Evolutionary conservation across 176 grass and related monocot species (phyloP).

Genomic region (Coix lacrymajobi): DNA sequence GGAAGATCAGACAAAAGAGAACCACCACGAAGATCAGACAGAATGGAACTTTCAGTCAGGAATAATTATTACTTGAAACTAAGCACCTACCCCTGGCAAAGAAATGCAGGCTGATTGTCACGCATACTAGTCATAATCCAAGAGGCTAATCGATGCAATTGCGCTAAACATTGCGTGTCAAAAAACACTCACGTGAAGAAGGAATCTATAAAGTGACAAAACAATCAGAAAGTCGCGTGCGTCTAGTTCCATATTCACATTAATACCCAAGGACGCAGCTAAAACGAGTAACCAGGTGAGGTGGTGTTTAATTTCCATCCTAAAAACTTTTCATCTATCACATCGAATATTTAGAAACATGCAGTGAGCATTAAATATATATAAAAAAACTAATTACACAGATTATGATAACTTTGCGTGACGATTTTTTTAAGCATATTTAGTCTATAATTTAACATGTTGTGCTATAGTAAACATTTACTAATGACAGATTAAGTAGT

Average conservation of each 20-base stretch:
- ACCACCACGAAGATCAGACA: not conserved
- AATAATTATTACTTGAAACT: not conserved
- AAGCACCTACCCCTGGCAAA: not conserved
- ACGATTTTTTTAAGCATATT: too few species aligned
- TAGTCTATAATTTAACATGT: too few species aligned
- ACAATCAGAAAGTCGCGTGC: not conserved
- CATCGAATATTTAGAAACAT: too few species aligned
- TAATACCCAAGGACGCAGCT: not conserved
- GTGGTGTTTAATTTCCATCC: too few species aligned
- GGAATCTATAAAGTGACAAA: not conserved
- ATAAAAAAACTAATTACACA: too few species aligned
- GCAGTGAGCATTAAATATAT: too few species aligned
- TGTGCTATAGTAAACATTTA: too few species aligned
- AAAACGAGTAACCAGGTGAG: too few species aligned
- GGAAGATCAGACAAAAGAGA: not conserved
- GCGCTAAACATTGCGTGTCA: not conserved
- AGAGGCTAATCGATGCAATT: not conserved
- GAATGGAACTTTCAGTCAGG: constrained; percentile 7
- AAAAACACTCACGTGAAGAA: not conserved
- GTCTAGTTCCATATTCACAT: not conserved
- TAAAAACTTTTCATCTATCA: too few species aligned
- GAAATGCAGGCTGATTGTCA: not conserved
- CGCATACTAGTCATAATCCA: not conserved
- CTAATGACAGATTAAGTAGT: too few species aligned
- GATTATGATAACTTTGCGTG: too few species aligned